Percentiles rank a stretch among this genome's conserved stretches.
phyloP scores from a whole-genome alignment of 345 rosid genomes.

The Murraya koenigii region DNA sequence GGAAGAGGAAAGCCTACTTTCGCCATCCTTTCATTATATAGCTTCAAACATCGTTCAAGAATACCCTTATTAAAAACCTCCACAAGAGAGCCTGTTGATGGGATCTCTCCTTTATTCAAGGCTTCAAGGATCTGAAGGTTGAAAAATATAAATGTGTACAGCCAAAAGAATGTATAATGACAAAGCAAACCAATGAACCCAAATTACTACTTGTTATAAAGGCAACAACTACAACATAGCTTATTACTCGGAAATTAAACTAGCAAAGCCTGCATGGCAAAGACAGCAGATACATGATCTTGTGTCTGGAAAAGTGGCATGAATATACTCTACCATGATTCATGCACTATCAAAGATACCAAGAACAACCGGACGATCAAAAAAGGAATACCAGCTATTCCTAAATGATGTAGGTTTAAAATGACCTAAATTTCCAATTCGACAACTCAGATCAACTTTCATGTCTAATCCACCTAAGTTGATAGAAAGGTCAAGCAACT shows the following conservation, averaged over 20 bases:
- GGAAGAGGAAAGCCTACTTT: constrained; percentile 64
- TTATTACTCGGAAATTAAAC: neutral
- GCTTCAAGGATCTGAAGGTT: constrained; percentile 89
- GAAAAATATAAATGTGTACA: constrained; percentile 10
- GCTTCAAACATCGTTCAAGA: constrained; percentile 78
- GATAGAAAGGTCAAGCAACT: neutral
- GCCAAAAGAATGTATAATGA: neutral
- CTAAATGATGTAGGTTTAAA: neutral
- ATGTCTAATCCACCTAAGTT: neutral
- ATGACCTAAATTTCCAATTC: neutral
- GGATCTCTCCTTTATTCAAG: constrained; percentile 97
- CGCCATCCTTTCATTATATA: constrained; percentile 67
- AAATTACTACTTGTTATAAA: neutral
- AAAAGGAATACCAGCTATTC: neutral
- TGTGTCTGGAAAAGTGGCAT: neutral
- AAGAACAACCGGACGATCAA: neutral
- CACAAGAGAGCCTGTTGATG: constrained; percentile 97
- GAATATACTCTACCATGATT: neutral
- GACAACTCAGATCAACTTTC: neutral
- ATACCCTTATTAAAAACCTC: constrained; percentile 96
- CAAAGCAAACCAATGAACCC: neutral
- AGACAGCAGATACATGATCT: neutral
- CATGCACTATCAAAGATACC: neutral
- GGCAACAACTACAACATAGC: neutral
- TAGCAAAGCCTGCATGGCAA: neutral